These are phyloP conservation scores for Wickerhamiella spandovensis DNA, from an alignment of 805 yeast genomes.

Conservation along the genomic window DNA sequence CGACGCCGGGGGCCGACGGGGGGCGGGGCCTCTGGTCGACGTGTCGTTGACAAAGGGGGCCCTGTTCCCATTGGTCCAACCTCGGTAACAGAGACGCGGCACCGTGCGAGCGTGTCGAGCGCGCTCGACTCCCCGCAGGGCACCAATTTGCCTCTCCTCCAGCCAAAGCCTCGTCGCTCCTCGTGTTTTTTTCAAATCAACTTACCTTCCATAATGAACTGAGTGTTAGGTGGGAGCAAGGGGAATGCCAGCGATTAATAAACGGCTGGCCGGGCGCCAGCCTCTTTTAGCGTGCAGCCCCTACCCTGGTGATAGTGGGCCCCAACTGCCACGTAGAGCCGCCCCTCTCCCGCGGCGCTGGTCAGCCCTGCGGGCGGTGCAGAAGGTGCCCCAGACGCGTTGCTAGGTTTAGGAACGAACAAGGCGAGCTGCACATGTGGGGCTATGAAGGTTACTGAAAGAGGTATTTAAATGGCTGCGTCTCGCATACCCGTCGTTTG, in stretches of 20 bases:
- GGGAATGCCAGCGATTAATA: slow-evolving; percentile 6
- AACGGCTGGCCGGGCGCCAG: slow-evolving; percentile 1
- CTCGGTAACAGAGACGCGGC: background rate
- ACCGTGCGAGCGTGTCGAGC: background rate
- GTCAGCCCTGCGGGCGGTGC: no score
- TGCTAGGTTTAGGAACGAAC: background rate
- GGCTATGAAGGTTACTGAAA: background rate
- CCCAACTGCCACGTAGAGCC: slow-evolving; percentile 3
- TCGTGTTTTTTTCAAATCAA: no score
- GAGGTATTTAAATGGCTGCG: background rate
- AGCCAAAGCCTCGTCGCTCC: no score
- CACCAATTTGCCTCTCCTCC: no score
- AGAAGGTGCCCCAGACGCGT: background rate
- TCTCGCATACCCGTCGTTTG: no score
- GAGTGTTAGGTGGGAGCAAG: slow-evolving; percentile 3
- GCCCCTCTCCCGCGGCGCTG: no score
- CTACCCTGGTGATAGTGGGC: background rate
- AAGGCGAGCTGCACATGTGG: background rate
- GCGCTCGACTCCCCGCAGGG: no score
- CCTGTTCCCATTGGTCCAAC: background rate
- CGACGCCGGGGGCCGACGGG: no score
- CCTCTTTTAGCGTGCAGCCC: background rate
- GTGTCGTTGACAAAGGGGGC: background rate
- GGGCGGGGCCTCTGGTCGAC: background rate
- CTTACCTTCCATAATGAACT: slow-evolving; percentile 7